Conservation (phyloP, 495 filamentous ascomycete species). For the Pseudomonodictys pantanalensis region DNA sequence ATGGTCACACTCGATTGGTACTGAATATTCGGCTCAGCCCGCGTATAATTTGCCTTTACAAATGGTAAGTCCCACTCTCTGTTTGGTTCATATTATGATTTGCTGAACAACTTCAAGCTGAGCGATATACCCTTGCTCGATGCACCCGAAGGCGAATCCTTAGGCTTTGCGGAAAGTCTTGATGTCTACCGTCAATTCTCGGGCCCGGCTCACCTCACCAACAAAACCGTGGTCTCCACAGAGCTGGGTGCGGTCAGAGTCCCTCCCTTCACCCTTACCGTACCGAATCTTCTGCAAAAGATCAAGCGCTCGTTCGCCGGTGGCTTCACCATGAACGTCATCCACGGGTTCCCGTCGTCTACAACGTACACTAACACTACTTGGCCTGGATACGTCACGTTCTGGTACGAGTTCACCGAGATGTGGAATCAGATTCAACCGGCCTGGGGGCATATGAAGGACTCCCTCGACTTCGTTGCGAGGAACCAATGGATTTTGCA, state of each 20-base stretch:
- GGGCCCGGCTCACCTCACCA: slow-evolving; percentile 42
- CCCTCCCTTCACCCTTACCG: slow-evolving; percentile 17
- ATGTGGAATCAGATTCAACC: slow-evolving; percentile 47
- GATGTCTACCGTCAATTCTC: slow-evolving; percentile 50
- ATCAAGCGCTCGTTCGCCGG: slow-evolving; percentile 40
- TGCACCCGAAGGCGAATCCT: slow-evolving; percentile 50
- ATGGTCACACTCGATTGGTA: slow-evolving; percentile 42
- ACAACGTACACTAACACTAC: slow-evolving; percentile 45
- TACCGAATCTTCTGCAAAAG: slow-evolving; percentile 27
- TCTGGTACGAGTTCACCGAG: slow-evolving; percentile 46
- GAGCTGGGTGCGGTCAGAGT: slow-evolving; percentile 26
- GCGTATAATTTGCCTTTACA: slow-evolving; percentile 52
- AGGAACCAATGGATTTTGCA: slow-evolving; percentile 44
- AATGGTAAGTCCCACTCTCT: slow-evolving; percentile 37
- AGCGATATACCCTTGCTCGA: slow-evolving; percentile 43
- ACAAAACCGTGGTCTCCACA: slow-evolving; percentile 28
- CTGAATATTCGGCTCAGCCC: slow-evolving; percentile 48
- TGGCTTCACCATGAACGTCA: slow-evolving; percentile 47
- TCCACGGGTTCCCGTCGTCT: slow-evolving; percentile 49
- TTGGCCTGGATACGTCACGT: slow-evolving; percentile 51
- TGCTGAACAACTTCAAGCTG: slow-evolving; percentile 5
- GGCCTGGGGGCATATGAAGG: slow-evolving; percentile 45
- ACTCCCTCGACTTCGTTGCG: slow-evolving; percentile 44
- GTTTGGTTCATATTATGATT: background rate
- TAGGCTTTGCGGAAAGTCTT: slow-evolving; percentile 43